phyloP scores from a whole-genome alignment of 2,329 filamentous ascomycete genomes.

The Aspergillus brasiliensis region DNA sequence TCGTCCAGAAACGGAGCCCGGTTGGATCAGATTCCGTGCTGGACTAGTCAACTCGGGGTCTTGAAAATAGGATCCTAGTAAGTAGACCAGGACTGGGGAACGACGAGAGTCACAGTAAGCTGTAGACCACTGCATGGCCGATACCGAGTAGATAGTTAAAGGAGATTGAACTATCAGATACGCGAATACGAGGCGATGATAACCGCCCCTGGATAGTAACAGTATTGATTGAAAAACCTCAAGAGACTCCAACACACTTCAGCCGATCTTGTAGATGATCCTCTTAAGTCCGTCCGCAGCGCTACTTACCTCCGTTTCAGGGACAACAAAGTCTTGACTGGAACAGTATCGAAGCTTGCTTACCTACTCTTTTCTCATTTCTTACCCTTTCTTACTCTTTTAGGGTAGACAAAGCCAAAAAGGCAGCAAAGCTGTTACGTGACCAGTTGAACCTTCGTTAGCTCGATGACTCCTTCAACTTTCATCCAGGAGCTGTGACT shows the following conservation, averaged over 20 bases:
- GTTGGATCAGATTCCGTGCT: neutral
- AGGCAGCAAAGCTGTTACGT: slow-evolving; percentile 2
- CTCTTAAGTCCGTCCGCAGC: neutral
- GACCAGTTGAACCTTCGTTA: slow-evolving; percentile 1
- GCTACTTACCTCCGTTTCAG: neutral
- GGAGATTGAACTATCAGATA: no score
- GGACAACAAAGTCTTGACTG: no score
- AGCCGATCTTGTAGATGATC: neutral
- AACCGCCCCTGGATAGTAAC: no score
- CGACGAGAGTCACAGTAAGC: no score
- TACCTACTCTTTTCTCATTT: neutral
- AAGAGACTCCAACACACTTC: no score
- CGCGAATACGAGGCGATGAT: no score
- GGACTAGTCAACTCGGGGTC: neutral
- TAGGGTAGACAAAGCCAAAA: neutral
- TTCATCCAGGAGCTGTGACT: neutral
- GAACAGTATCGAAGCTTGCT: neutral
- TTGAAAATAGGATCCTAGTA: no score
- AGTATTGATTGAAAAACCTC: no score
- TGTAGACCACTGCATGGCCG: no score
- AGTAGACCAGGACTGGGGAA: no score
- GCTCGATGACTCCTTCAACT: neutral
- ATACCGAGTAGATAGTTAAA: no score
- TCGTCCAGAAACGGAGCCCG: neutral
- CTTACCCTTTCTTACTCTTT: neutral